phyloP scores from a whole-genome alignment of 1,284 basidiomycete genomes.

The Malassezia sp. region DNA sequence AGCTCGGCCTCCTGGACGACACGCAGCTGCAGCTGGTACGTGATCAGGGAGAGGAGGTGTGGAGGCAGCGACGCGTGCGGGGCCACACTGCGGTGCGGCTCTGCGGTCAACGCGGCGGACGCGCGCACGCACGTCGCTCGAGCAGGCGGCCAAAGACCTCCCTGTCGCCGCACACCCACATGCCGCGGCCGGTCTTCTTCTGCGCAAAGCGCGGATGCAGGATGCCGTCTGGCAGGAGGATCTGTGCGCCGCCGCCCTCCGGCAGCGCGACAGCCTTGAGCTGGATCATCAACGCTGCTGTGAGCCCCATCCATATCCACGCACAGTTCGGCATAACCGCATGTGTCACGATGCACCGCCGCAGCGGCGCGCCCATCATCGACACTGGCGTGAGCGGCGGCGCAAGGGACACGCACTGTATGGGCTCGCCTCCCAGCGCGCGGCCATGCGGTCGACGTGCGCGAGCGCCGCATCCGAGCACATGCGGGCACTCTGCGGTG shows the following conservation, averaged over 20 bases:
- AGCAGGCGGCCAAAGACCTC: conserved; percentile 6
- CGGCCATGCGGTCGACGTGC: too few relatives aligned
- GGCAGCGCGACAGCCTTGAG: conserved; percentile 9
- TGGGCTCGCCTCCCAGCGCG: not conserved
- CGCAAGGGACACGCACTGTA: not conserved
- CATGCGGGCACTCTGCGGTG: too few relatives aligned
- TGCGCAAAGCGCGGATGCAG: conserved; percentile 16
- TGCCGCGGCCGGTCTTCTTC: conserved; percentile 7
- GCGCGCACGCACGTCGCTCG: conserved; percentile 4
- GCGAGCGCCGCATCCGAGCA: too few relatives aligned
- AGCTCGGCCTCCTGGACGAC: conserved; percentile 17
- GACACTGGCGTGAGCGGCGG: conserved; percentile 10
- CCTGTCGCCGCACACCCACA: conserved; percentile 10
- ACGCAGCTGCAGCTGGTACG: conserved; percentile 14
- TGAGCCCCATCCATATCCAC: not conserved
- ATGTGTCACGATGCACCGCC: conserved; percentile 16
- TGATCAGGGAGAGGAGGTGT: conserved; percentile 6
- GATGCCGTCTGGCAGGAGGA: conserved; percentile 13
- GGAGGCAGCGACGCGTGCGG: conserved; percentile 5
- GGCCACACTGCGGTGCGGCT: conserved; percentile 3
- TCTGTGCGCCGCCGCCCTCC: not conserved
- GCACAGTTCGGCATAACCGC: conserved; percentile 12
- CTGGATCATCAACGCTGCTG: conserved; percentile 13
- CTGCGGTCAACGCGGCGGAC: not conserved
- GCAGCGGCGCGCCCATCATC: conserved; percentile 15